These are phyloP conservation scores for Schizochytrium sp. DNA, from an alignment of 108 stramenopile genomes.

Conservation along the genomic window DNA sequence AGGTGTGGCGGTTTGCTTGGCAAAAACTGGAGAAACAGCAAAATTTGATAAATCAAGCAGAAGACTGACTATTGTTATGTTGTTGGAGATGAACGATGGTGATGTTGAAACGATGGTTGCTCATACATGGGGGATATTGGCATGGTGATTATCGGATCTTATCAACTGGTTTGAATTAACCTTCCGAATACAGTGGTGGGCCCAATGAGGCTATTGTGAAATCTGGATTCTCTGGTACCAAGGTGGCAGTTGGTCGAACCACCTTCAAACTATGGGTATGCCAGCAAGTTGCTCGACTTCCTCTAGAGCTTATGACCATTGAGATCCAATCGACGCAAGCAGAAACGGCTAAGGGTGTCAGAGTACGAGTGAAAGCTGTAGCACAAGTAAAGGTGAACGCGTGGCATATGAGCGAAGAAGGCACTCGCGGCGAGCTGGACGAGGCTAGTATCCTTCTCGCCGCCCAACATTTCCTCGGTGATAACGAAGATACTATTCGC, in stretches of 20 bases:
- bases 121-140: too few relatives aligned
- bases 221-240: conserved; percentile 61
- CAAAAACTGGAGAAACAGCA: too few relatives aligned
- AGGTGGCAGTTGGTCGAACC: conserved; percentile 47
- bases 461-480: conserved; percentile 66
- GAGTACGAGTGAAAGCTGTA: conserved; percentile 46
- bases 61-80: too few relatives aligned
- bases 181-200: background rate
- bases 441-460: conserved; percentile 62
- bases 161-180: too few relatives aligned
- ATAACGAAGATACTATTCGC: background rate
- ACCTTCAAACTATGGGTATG: conserved; percentile 57
- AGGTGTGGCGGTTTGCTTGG: too few relatives aligned
- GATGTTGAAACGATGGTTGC: too few relatives aligned
- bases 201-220: conserved; percentile 62
- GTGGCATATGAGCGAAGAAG: background rate
- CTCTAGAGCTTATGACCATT: conserved; percentile 65
- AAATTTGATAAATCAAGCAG: too few relatives aligned
- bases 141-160: too few relatives aligned
- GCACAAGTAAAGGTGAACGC: conserved; percentile 64
- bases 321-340: conserved; percentile 52
- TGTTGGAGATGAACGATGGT: too few relatives aligned
- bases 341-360: conserved; percentile 63
- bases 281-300: conserved; percentile 26
- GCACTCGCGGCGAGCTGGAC: conserved; percentile 13